A percentile compares a stretch with the other conserved stretches of the same genome.
These are phyloP conservation scores for Physcia stellaris DNA, from an alignment of 495 filamentous ascomycete genomes.

Conservation along the genomic window DNA sequence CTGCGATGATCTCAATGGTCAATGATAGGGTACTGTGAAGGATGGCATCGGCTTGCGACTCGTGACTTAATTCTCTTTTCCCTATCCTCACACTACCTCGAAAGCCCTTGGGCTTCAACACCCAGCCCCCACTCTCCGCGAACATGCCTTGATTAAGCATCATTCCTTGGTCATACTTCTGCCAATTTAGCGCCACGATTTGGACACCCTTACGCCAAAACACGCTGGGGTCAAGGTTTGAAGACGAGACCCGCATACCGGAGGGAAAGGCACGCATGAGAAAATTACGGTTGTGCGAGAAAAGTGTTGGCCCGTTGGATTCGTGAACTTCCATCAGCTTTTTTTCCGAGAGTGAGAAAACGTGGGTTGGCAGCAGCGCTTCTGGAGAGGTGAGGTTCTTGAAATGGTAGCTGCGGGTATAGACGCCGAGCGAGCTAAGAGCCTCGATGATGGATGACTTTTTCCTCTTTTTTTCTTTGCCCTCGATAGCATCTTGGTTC, in stretches of 20 bases:
- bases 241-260: slow-evolving; percentile 66
- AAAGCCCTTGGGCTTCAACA: slow-evolving; percentile 67
- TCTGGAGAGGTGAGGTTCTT: slow-evolving; percentile 50
- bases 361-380: slow-evolving; percentile 62
- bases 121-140: slow-evolving; percentile 61
- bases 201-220: slow-evolving; percentile 89
- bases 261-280: slow-evolving; percentile 86
- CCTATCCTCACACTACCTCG: slow-evolving; percentile 14
- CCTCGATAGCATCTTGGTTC: neutral
- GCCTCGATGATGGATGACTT: slow-evolving; percentile 62
- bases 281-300: slow-evolving; percentile 68
- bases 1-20: slow-evolving; percentile 37
- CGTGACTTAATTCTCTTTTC: neutral
- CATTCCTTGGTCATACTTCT: slow-evolving; percentile 78
- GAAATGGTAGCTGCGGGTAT: slow-evolving; percentile 72
- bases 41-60: slow-evolving; percentile 17
- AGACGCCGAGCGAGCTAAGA: slow-evolving; percentile 63
- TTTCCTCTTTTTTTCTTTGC: slow-evolving; percentile 21
- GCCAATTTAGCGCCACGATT: slow-evolving; percentile 91
- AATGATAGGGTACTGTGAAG: slow-evolving; percentile 25
- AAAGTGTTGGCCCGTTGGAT: slow-evolving; percentile 43
- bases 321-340: slow-evolving; percentile 58
- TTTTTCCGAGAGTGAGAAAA: slow-evolving; percentile 78
- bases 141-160: slow-evolving; percentile 97
- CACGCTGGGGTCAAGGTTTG: slow-evolving; percentile 68